Percentiles rank a stretch among this genome's conserved stretches.
Evolutionary conservation across 2,329 filamentous ascomycete genomes (phyloP).

Genomic region (Cladorrhinum sp.): DNA sequence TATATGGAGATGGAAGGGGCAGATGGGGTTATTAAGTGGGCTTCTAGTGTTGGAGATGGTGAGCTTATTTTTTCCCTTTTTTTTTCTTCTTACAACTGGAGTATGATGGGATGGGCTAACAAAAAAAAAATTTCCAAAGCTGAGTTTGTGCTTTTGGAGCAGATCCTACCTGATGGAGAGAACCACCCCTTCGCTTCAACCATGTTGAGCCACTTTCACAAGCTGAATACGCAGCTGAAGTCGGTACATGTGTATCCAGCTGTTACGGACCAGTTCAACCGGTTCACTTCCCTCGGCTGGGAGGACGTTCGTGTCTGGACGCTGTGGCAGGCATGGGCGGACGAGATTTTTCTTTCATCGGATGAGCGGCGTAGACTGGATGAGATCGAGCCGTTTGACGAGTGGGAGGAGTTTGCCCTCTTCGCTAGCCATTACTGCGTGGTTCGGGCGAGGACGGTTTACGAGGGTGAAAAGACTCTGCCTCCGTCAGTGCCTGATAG

Average conservation of each 20-base stretch:
- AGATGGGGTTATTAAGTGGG: conserved; percentile 75
- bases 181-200: conserved; percentile 81
- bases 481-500: neutral
- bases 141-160: conserved; percentile 83
- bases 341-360: conserved; percentile 60
- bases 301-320: conserved; percentile 58
- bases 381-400: conserved; percentile 78
- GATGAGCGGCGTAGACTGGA: conserved; percentile 63
- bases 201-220: conserved; percentile 81
- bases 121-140: conserved; percentile 41
- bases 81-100: neutral
- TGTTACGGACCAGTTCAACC: conserved; percentile 60
- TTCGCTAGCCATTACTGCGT: conserved; percentile 85
- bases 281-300: conserved; percentile 73
- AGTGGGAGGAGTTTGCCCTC: conserved; percentile 91
- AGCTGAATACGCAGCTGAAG: conserved; percentile 74
- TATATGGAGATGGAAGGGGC: conserved; percentile 78
- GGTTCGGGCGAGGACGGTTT: conserved; percentile 57
- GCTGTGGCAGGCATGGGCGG: conserved; percentile 81
- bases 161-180: conserved; percentile 74
- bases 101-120: neutral
- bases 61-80: conserved; percentile 29
- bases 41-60: conserved; percentile 68
- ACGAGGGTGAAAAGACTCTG: neutral
- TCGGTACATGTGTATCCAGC: conserved; percentile 69